Evolutionary conservation across 1,284 basidiomycete species (phyloP).

Genomic region (Salmacisia buchloeana): DNA sequence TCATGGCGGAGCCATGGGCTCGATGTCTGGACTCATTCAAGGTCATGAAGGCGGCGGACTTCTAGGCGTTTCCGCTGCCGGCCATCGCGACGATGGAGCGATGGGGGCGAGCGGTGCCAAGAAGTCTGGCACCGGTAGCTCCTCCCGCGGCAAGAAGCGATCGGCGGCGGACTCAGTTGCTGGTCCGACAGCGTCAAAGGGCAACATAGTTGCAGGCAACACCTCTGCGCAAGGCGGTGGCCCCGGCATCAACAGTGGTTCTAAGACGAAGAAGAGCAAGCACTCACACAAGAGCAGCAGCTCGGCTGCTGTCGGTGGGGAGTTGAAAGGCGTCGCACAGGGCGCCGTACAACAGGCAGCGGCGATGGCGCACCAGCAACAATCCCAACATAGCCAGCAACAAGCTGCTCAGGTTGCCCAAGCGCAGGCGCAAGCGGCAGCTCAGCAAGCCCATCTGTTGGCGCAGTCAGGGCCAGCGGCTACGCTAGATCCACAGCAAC

Average conservation of each 20-base stretch:
- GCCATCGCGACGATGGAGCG: no score
- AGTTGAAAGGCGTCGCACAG: no score
- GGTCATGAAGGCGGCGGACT: not conserved
- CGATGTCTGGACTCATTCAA: not conserved
- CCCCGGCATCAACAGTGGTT: slow-evolving; percentile 25
- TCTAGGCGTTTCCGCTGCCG: no score
- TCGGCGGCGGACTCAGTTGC: slow-evolving; percentile 60
- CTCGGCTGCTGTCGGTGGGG: slow-evolving; percentile 1
- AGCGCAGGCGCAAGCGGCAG: not conserved
- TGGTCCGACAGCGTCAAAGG: slow-evolving; percentile 16
- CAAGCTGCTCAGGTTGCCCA: not conserved
- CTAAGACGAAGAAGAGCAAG: slow-evolving; percentile 36
- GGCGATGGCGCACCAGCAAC: slow-evolving; percentile 2
- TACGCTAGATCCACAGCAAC: slow-evolving; percentile 1
- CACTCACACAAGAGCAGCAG: slow-evolving; percentile 28
- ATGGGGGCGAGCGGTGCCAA: not conserved
- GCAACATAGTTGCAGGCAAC: slow-evolving; percentile 11
- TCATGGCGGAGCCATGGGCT: not conserved
- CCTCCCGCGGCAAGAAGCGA: slow-evolving; percentile 56
- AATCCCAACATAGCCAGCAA: slow-evolving; percentile 12
- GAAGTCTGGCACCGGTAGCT: not conserved
- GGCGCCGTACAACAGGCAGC: slow-evolving; percentile 12
- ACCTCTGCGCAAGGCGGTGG: slow-evolving; percentile 9
- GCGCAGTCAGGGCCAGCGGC: slow-evolving; percentile 1
- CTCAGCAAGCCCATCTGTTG: not conserved